phyloP scores from a whole-genome alignment of 116 monocot species.

The Phalaenopsis hybrid region DNA sequence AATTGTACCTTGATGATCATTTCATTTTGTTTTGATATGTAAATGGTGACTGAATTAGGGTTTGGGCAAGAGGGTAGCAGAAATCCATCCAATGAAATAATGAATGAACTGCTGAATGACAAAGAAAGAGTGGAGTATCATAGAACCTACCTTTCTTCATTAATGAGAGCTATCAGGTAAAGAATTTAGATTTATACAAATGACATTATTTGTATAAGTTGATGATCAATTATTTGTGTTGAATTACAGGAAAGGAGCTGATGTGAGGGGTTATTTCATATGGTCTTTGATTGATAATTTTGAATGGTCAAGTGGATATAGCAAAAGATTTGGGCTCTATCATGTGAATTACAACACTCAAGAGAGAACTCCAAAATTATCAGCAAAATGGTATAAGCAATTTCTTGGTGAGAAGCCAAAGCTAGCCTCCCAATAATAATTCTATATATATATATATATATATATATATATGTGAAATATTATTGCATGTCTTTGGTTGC shows the following conservation, averaged over 20 bases:
- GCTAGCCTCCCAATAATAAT: too few species aligned
- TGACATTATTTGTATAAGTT: background rate
- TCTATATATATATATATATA: too few species aligned
- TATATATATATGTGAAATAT: too few species aligned
- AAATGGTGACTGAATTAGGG: constrained; percentile 18
- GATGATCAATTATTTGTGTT: too few species aligned
- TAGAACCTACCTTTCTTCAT: constrained; percentile 30
- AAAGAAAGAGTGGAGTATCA: constrained; percentile 34
- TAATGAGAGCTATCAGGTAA: constrained; percentile 36
- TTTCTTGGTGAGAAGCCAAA: constrained; percentile 20
- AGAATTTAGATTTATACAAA: background rate
- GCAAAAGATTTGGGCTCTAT: constrained; percentile 39
- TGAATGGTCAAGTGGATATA: constrained; percentile 44
- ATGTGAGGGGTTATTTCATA: constrained; percentile 51
- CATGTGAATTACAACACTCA: constrained; percentile 40
- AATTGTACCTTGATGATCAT: background rate
- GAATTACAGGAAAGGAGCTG: constrained; percentile 39
- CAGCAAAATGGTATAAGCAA: constrained; percentile 41
- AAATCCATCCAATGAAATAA: background rate
- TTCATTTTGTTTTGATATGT: background rate
- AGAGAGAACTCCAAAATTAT: constrained; percentile 38
- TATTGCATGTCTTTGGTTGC: too few species aligned
- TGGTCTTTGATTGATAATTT: constrained; percentile 56
- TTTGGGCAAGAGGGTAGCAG: constrained; percentile 23
- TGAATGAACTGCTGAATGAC: constrained; percentile 28